Evolutionary conservation across 2,329 filamentous ascomycete species (phyloP).

Genomic region (Colletotrichum sp.): DNA sequence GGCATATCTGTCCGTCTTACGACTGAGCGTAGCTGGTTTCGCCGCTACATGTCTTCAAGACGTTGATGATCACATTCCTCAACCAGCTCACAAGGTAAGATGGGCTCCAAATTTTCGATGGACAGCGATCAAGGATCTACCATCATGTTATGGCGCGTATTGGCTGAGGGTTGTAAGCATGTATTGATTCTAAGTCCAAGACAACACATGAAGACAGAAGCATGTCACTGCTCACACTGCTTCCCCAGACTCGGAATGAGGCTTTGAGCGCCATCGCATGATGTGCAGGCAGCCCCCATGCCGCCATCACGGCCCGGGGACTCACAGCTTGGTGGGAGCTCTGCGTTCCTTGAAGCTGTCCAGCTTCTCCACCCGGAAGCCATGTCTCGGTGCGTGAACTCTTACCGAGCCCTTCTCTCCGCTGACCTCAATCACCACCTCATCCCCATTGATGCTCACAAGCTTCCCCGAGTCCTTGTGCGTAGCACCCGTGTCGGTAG

Average conservation of each 20-base stretch:
- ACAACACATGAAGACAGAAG: neutral
- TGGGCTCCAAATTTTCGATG: constrained; percentile 4
- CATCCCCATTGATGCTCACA: constrained; percentile 53
- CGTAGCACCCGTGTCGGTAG: constrained; percentile 65
- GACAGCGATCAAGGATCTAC: neutral
- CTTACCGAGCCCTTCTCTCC: constrained; percentile 48
- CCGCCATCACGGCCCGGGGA: neutral
- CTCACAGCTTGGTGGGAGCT: neutral
- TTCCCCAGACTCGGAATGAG: neutral
- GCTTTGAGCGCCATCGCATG: neutral
- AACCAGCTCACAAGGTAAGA: neutral
- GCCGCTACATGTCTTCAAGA: neutral
- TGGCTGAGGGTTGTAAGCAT: neutral
- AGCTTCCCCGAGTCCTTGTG: constrained; percentile 64
- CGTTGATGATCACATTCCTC: constrained; percentile 5
- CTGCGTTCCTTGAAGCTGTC: constrained; percentile 3
- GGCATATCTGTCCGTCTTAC: neutral
- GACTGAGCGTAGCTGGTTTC: neutral
- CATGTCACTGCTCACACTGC: neutral
- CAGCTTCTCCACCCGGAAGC: constrained; percentile 53
- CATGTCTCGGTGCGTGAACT: constrained; percentile 66
- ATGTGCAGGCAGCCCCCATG: neutral
- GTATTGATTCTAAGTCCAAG: neutral
- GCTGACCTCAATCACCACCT: constrained; percentile 63
- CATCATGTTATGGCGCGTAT: neutral